Conservation (phyloP, 495 filamentous ascomycete species). For the Trichocladium uniseriatum region DNA sequence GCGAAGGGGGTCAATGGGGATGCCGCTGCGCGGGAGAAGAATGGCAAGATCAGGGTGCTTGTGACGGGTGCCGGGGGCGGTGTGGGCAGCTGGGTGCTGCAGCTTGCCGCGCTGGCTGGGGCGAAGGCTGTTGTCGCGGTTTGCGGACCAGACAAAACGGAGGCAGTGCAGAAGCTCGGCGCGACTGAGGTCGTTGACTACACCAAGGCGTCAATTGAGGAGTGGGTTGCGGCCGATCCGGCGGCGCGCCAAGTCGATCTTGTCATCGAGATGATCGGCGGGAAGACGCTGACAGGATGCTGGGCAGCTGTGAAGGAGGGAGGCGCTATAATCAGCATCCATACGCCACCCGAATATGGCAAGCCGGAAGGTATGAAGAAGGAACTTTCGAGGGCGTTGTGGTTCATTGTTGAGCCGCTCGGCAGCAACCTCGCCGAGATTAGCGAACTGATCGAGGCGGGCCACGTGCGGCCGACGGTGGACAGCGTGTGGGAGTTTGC, state of each 20-base stretch:
- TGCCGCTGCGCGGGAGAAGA: conserved; percentile 36
- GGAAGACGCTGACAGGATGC: conserved; percentile 38
- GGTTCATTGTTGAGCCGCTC: conserved; percentile 47
- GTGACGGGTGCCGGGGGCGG: conserved; percentile 58
- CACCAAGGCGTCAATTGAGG: conserved; percentile 34
- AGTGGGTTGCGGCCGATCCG: conserved; percentile 43
- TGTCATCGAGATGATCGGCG: conserved; percentile 55
- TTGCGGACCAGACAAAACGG: conserved; percentile 50
- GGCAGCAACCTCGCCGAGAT: conserved; percentile 54
- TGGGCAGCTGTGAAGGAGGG: conserved; percentile 52
- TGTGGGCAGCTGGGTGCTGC: conserved; percentile 49
- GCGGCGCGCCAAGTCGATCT: conserved; percentile 43
- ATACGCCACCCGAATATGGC: conserved; percentile 36
- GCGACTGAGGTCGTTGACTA: conserved; percentile 67
- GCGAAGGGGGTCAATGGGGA: conserved; percentile 17
- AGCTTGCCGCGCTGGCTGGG: conserved; percentile 44
- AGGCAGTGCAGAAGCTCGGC: conserved; percentile 47
- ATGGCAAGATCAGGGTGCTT: conserved; percentile 48
- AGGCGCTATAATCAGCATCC: conserved; percentile 37
- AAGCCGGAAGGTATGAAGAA: conserved; percentile 30
- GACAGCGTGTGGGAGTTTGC: conserved; percentile 54
- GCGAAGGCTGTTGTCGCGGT: conserved; percentile 47
- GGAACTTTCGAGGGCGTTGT: conserved; percentile 26
- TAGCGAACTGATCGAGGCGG: conserved; percentile 49
- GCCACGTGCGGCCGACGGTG: conserved; percentile 52